Evolutionary conservation across 352 stramenopile genomes (phyloP).

Genomic region (Globisporangium nodosum): DNA sequence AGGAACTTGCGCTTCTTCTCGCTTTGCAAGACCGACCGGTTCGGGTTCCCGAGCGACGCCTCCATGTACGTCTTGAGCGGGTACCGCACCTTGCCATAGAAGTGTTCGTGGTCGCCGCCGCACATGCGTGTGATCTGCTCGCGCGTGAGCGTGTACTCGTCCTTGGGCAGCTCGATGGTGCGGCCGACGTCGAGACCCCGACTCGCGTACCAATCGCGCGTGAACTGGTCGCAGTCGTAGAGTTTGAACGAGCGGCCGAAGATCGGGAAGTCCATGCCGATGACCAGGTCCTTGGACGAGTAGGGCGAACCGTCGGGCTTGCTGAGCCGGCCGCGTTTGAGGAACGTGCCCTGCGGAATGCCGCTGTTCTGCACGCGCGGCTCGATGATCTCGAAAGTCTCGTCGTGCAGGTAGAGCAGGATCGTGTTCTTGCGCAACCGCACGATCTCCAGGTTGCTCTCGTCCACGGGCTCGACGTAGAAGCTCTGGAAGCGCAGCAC

Average conservation of each 20-base stretch:
- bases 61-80: conserved; percentile 86
- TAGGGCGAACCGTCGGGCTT: conserved; percentile 56
- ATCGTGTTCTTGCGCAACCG: conserved; percentile 71
- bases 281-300: conserved; percentile 38
- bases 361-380: conserved; percentile 74
- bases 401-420: conserved; percentile 79
- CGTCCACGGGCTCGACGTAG: conserved; percentile 78
- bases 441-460: conserved; percentile 76
- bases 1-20: conserved; percentile 86
- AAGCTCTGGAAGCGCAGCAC: conserved; percentile 85
- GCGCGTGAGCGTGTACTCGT: conserved; percentile 76
- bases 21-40: conserved; percentile 52
- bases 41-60: conserved; percentile 69
- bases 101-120: conserved; percentile 58
- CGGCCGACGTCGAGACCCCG: conserved; percentile 36
- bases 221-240: conserved; percentile 74
- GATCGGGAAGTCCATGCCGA: conserved; percentile 69
- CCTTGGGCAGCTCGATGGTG: conserved; percentile 62
- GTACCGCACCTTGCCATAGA: conserved; percentile 73
- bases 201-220: conserved; percentile 48
- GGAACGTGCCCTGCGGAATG: conserved; percentile 82
- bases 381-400: conserved; percentile 89
- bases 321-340: conserved; percentile 67
- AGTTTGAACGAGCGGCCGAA: conserved; percentile 76
- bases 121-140: conserved; percentile 76